Evolutionary conservation across 306 rosid species (phyloP).

Genomic region (Pueraria montana): DNA sequence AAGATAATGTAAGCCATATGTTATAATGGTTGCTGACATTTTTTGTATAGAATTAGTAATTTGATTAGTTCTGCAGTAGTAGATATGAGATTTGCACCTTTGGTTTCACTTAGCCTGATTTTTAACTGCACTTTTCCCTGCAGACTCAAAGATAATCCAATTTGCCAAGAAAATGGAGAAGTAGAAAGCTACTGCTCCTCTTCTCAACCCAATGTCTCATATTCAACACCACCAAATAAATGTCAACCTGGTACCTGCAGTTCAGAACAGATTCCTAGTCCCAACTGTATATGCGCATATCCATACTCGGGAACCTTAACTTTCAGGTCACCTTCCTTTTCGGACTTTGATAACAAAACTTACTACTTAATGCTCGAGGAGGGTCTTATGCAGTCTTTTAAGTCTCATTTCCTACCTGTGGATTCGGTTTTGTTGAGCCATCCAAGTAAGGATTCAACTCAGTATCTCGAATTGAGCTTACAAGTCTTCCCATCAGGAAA

Average conservation of each 20-base stretch:
- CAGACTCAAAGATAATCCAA: conserved; percentile 61
- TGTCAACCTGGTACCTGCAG: conserved; percentile 51
- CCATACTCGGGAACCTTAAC: conserved; percentile 62
- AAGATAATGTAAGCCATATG: conserved; percentile 47
- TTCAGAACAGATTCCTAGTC: conserved; percentile 50
- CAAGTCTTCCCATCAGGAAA: conserved; percentile 56
- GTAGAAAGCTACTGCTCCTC: conserved; percentile 46
- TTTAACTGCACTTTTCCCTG: conserved; percentile 11
- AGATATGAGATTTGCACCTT: conserved; percentile 17
- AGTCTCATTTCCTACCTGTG: conserved; percentile 37
- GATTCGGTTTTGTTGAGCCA: conserved; percentile 55
- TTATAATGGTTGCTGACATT: not conserved
- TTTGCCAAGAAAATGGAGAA: conserved; percentile 45
- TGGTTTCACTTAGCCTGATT: conserved; percentile 21
- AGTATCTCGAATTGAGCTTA: conserved; percentile 49
- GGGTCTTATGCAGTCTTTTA: not conserved
- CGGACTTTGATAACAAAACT: conserved; percentile 43
- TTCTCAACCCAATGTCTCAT: not conserved
- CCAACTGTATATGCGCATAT: conserved; percentile 68
- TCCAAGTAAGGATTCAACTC: conserved; percentile 9
- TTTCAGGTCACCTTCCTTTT: conserved; percentile 63
- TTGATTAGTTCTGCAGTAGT: not conserved
- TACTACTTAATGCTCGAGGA: conserved; percentile 43
- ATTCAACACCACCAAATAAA: conserved; percentile 32
- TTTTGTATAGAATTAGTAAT: not conserved